These are phyloP conservation scores for Penicillium daleae DNA, from an alignment of 495 filamentous ascomycete genomes.

Conservation along the genomic window DNA sequence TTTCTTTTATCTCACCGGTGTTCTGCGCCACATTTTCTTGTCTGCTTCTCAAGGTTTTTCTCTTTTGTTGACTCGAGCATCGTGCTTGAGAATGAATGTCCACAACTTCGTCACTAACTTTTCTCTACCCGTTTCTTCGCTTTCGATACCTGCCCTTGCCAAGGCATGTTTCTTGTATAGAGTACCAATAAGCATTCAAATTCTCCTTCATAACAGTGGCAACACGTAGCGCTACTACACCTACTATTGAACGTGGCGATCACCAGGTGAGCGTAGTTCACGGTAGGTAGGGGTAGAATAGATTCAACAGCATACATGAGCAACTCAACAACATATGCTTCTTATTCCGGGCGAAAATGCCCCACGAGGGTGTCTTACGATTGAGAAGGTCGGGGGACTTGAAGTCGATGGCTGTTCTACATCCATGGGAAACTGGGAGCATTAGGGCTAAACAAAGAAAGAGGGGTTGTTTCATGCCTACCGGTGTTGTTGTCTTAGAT, in stretches of 20 bases:
- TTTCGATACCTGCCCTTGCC: slow-evolving; percentile 5
- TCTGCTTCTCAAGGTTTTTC: slow-evolving; percentile 8
- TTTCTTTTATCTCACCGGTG: slow-evolving; percentile 14
- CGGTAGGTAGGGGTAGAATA: no score
- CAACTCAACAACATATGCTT: background rate
- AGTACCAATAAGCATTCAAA: slow-evolving; percentile 1
- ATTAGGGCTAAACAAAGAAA: background rate
- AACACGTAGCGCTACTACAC: background rate
- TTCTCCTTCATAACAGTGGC: background rate
- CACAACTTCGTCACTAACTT: background rate
- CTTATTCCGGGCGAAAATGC: background rate
- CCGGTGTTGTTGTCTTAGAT: background rate
- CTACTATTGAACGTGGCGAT: background rate
- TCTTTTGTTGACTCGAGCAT: slow-evolving; percentile 13
- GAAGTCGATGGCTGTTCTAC: background rate
- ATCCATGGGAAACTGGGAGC: no score
- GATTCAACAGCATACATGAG: background rate
- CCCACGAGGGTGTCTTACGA: background rate
- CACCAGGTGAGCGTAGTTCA: background rate
- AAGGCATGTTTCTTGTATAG: slow-evolving; percentile 11
- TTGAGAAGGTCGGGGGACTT: background rate
- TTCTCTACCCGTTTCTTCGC: background rate
- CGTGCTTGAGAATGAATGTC: slow-evolving; percentile 9
- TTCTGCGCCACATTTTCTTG: slow-evolving; percentile 10
- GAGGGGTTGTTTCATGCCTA: background rate